Evolutionary conservation across 192 early-diverging fungal species (phyloP).

Genomic region (Diversispora epigaea): DNA sequence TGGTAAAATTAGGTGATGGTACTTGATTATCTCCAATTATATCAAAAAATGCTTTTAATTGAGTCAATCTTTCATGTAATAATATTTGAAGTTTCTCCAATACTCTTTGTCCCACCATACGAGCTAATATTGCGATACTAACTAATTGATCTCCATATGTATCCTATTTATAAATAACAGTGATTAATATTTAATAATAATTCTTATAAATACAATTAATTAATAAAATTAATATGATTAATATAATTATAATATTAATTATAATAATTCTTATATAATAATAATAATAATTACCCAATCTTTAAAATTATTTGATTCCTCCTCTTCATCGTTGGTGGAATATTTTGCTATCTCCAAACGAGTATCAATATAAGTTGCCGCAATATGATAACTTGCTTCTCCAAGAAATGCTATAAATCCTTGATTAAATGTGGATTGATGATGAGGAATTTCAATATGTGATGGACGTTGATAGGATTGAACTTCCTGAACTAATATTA

Average conservation of each 20-base stretch:
- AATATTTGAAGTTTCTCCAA: conserved; percentile 50
- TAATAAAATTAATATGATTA: not conserved
- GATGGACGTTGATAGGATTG: not conserved
- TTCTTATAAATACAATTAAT: too few species aligned
- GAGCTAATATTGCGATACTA: conserved; percentile 60
- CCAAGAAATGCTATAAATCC: conserved; percentile 1
- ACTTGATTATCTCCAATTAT: conserved; percentile 16
- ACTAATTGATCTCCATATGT: conserved; percentile 73
- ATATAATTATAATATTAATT: not conserved
- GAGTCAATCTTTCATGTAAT: conserved; percentile 51
- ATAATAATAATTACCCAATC: conserved; percentile 47
- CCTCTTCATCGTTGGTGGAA: conserved; percentile 47
- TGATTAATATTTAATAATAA: too few species aligned
- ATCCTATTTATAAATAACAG: conserved; percentile 50
- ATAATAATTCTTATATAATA: not conserved
- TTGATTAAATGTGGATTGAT: too few species aligned
- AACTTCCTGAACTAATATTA: not conserved
- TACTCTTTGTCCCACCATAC: conserved; percentile 55
- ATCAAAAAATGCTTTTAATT: conserved; percentile 51
- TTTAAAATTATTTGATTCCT: conserved; percentile 55
- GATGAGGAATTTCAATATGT: not conserved
- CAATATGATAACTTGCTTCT: conserved; percentile 48
- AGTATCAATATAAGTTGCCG: conserved; percentile 62
- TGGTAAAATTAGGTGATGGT: not conserved
- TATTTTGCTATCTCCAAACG: conserved; percentile 58